Evolutionary conservation across 1,284 basidiomycete species (phyloP).

Genomic region (Ustilago cynodontis): DNA sequence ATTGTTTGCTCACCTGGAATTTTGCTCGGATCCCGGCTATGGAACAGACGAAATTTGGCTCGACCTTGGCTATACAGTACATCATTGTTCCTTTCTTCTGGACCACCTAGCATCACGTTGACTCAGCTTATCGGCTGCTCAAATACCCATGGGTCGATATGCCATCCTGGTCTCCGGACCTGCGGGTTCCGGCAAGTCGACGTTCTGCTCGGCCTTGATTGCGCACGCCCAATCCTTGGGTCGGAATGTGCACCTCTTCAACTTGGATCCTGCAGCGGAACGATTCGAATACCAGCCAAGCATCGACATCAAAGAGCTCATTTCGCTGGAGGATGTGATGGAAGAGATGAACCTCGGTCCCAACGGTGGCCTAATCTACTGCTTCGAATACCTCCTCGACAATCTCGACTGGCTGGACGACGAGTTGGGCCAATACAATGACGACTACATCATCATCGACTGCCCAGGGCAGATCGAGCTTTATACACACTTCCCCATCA

Average conservation of each 20-base stretch:
- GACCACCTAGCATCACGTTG: not conserved
- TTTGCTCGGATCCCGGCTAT: constrained; percentile 16
- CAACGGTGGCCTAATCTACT: constrained; percentile 96
- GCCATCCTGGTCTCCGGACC: constrained; percentile 76
- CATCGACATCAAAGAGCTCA: constrained; percentile 94
- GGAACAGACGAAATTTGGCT: not conserved
- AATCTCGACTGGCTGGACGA: constrained; percentile 99
- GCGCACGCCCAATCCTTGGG: constrained; percentile 88
- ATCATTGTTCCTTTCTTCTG: no score
- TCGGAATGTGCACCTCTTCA: constrained; percentile 91
- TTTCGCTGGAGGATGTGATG: constrained; percentile 97
- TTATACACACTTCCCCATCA: constrained; percentile 97
- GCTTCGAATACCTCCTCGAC: constrained; percentile 96
- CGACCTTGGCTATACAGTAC: not conserved
- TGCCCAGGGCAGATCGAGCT: constrained; percentile 99
- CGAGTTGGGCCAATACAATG: constrained; percentile 88
- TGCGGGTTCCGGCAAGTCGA: constrained; percentile 97
- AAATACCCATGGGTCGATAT: constrained; percentile 62
- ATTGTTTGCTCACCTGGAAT: not conserved
- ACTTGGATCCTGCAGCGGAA: constrained; percentile 95
- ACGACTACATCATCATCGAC: constrained; percentile 98
- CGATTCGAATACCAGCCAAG: constrained; percentile 92
- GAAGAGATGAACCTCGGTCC: constrained; percentile 93
- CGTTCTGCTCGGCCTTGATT: constrained; percentile 88
- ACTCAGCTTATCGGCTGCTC: no score